A percentile compares a stretch with the other conserved stretches of the same genome.
These are phyloP conservation scores for Mucor mucedo DNA, from an alignment of 371 early-diverging fungal genomes.

Conservation along the genomic window DNA sequence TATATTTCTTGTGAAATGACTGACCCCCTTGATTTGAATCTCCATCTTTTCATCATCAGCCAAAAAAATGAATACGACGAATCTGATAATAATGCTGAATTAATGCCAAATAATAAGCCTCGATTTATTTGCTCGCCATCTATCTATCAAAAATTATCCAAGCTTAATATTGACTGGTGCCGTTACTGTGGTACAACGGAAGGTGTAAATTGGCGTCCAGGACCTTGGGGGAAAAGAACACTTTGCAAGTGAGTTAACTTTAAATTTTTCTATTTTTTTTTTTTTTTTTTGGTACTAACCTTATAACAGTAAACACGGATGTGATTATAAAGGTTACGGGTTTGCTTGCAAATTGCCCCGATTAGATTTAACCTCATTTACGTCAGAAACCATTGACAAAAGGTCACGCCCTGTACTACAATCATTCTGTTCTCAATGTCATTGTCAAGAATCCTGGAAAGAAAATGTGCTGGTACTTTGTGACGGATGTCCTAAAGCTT, in stretches of 20 bases:
- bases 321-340: constrained; percentile 93
- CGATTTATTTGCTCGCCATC: constrained; percentile 36
- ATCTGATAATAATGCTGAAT: neutral
- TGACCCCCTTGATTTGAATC: constrained; percentile 1
- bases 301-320: constrained; percentile 79
- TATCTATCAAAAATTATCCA: constrained; percentile 70
- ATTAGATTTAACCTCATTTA: constrained; percentile 78
- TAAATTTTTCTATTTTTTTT: constrained; percentile 1
- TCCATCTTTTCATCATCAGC: neutral
- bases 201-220: constrained; percentile 91
- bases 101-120: constrained; percentile 5
- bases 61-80: constrained; percentile 1
- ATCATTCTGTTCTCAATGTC: constrained; percentile 81
- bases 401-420: constrained; percentile 88
- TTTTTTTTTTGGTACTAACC: constrained; percentile 13
- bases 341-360: constrained; percentile 87
- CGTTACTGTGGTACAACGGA: constrained; percentile 92
- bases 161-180: constrained; percentile 82
- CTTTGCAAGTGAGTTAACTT: constrained; percentile 76
- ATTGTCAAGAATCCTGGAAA: constrained; percentile 65
- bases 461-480: constrained; percentile 79
- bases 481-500: constrained; percentile 85
- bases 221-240: constrained; percentile 93
- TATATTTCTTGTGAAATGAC: constrained; percentile 4
- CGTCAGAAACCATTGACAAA: constrained; percentile 72